Conservation (phyloP, 2,329 filamentous ascomycete species). For the Alternaria arbusti region DNA sequence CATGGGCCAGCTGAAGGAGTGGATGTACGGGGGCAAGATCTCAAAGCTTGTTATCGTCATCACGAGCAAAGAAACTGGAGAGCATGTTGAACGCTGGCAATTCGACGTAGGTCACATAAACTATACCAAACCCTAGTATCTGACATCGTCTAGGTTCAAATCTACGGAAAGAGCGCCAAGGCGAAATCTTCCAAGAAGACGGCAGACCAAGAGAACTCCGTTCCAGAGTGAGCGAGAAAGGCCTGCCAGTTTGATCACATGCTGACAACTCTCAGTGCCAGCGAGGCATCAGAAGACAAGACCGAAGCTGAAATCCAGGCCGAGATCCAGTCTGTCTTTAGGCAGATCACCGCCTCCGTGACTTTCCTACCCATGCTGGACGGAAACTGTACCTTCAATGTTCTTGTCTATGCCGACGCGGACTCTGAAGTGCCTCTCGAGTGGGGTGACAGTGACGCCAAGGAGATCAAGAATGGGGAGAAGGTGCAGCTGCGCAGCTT, state of each 20-base stretch:
- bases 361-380: slow-evolving; percentile 94
- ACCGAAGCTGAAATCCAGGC: slow-evolving; percentile 92
- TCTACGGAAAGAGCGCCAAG: slow-evolving; percentile 60
- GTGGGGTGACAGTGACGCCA: slow-evolving; percentile 98
- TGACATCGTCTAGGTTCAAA: slow-evolving; percentile 59
- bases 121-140: slow-evolving; percentile 39
- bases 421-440: slow-evolving; percentile 96
- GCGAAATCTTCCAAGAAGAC: slow-evolving; percentile 57
- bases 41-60: slow-evolving; percentile 97
- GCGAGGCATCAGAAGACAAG: slow-evolving; percentile 66
- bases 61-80: slow-evolving; percentile 94
- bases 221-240: slow-evolving; percentile 57
- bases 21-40: slow-evolving; percentile 97
- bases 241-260: neutral
- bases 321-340: slow-evolving; percentile 95
- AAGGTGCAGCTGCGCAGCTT: slow-evolving; percentile 95
- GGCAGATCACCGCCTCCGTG: slow-evolving; percentile 96
- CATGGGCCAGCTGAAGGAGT: slow-evolving; percentile 95
- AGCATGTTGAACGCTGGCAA: slow-evolving; percentile 96
- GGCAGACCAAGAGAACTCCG: slow-evolving; percentile 73
- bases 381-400: slow-evolving; percentile 97
- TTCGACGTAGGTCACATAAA: slow-evolving; percentile 72
- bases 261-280: slow-evolving; percentile 34
- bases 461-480: slow-evolving; percentile 93
- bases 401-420: slow-evolving; percentile 95